A percentile compares a stretch with the other conserved stretches of the same genome.
phyloP scores from a whole-genome alignment of 208 protist genomes.

The Acanthamoeba quina region DNA sequence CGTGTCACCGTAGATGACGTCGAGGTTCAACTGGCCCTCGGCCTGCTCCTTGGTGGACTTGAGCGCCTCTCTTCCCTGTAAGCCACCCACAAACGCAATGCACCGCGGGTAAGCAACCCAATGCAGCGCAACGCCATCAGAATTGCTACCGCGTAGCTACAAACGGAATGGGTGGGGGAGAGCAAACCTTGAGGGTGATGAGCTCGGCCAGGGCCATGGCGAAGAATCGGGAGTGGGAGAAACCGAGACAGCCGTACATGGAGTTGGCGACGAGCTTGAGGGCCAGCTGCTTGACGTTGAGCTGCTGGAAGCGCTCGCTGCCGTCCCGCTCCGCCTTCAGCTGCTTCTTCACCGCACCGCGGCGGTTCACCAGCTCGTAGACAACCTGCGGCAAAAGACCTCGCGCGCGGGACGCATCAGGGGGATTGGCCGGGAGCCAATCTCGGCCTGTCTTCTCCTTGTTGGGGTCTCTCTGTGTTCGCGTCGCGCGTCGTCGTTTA shows the following conservation, averaged over 20 bases:
- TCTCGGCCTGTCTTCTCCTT: conserved; percentile 56
- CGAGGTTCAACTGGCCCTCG: conserved; percentile 92
- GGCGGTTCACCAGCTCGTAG: conserved; percentile 92
- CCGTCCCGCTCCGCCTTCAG: conserved; percentile 94
- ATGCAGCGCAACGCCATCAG: too few relatives aligned
- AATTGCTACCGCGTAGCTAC: neutral
- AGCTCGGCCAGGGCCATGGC: conserved; percentile 98
- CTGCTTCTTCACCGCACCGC: conserved; percentile 93
- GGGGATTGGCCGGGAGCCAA: conserved; percentile 76
- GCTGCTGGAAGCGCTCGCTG: conserved; percentile 87
- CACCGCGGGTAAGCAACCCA: neutral
- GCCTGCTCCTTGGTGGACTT: conserved; percentile 96
- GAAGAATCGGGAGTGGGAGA: conserved; percentile 98
- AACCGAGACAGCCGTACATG: conserved; percentile 99
- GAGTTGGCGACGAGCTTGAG: conserved; percentile 99
- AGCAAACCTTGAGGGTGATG: conserved; percentile 96
- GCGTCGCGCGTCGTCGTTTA: neutral
- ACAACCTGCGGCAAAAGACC: conserved; percentile 96
- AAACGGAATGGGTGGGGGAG: neutral
- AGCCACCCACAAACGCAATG: neutral
- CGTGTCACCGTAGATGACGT: conserved; percentile 98
- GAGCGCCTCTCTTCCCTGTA: conserved; percentile 92
- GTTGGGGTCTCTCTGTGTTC: conserved; percentile 27
- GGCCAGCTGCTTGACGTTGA: conserved; percentile 98
- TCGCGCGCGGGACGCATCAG: neutral